phyloP scores from a whole-genome alignment of 176 grass and related monocot species.

The Musa beccarii region DNA sequence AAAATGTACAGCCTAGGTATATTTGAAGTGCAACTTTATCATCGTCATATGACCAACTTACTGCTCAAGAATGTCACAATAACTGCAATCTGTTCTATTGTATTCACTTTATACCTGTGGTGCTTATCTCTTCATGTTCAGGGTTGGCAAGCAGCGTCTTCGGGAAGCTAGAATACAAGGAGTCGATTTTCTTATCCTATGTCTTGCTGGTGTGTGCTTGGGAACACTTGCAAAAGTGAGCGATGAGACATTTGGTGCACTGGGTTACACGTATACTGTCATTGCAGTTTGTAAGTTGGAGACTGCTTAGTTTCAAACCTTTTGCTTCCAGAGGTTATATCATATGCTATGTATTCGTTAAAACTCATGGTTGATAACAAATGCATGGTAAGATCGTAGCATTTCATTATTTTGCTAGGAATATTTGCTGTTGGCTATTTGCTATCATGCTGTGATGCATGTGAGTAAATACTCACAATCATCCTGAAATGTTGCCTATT shows the following conservation, averaged over 20 bases:
- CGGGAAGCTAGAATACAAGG: conserved; percentile 83
- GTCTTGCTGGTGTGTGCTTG: conserved; percentile 68
- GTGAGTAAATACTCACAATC: background rate
- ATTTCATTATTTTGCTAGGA: background rate
- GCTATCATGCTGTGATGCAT: background rate
- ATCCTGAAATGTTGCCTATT: no score
- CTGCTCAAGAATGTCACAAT: background rate
- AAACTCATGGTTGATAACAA: background rate
- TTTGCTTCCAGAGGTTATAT: background rate
- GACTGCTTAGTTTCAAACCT: background rate
- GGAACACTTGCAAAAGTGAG: conserved; percentile 88
- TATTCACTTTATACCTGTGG: background rate
- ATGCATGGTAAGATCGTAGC: background rate
- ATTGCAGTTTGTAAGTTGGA: conserved; percentile 82
- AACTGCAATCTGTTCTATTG: background rate
- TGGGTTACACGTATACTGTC: conserved; percentile 80
- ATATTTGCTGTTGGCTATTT: no score
- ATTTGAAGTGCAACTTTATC: background rate
- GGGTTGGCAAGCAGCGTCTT: conserved; percentile 70
- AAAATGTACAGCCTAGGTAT: background rate
- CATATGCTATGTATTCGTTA: background rate
- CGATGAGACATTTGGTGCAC: conserved; percentile 70
- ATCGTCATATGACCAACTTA: background rate
- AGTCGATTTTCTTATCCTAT: conserved; percentile 69
- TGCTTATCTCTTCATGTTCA: conserved; percentile 15